phyloP scores from a whole-genome alignment of 768 basidiomycete genomes.

The Mycena vitilis region DNA sequence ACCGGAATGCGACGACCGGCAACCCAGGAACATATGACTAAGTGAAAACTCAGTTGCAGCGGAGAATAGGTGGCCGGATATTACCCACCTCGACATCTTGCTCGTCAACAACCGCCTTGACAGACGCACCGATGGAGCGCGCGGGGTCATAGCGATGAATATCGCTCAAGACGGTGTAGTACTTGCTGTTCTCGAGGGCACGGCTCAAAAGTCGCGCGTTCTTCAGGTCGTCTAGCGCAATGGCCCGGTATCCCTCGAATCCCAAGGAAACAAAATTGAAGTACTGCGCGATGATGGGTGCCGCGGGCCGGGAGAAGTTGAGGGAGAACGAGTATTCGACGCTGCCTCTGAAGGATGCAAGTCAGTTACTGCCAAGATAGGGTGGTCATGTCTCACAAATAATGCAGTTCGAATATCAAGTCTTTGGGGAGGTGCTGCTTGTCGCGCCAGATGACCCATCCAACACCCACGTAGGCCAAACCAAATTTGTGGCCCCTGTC shows the following conservation, averaged over 20 bases:
- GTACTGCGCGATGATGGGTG: conserved; percentile 72
- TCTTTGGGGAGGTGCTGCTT: conserved; percentile 74
- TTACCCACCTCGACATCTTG: conserved; percentile 64
- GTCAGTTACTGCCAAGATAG: not conserved
- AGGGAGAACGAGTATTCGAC: conserved; percentile 82
- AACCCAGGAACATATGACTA: conserved; percentile 67
- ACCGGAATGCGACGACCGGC: conserved; percentile 75
- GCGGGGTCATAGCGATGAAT: conserved; percentile 59
- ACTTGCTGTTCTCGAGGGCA: conserved; percentile 67
- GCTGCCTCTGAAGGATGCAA: conserved; percentile 46
- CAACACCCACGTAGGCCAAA: conserved; percentile 64
- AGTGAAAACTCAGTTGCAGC: not conserved
- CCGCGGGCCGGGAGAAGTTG: conserved; percentile 72
- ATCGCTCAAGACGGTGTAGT: conserved; percentile 65
- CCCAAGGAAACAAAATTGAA: conserved; percentile 75
- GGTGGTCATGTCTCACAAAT: conserved; percentile 41
- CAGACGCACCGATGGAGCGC: conserved; percentile 38
- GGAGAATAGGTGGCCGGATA: not conserved
- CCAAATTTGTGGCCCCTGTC: conserved; percentile 75
- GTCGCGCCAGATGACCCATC: conserved; percentile 78
- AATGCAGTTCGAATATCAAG: conserved; percentile 77
- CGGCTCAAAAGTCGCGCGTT: conserved; percentile 75
- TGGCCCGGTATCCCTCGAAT: conserved; percentile 63
- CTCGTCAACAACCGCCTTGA: conserved; percentile 57
- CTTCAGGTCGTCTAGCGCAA: conserved; percentile 62